Evolutionary conservation across 2,329 filamentous ascomycete genomes (phyloP), one percentile per base, ranked within the genome.

Genomic region (Arthroderma sp.): DNA sequence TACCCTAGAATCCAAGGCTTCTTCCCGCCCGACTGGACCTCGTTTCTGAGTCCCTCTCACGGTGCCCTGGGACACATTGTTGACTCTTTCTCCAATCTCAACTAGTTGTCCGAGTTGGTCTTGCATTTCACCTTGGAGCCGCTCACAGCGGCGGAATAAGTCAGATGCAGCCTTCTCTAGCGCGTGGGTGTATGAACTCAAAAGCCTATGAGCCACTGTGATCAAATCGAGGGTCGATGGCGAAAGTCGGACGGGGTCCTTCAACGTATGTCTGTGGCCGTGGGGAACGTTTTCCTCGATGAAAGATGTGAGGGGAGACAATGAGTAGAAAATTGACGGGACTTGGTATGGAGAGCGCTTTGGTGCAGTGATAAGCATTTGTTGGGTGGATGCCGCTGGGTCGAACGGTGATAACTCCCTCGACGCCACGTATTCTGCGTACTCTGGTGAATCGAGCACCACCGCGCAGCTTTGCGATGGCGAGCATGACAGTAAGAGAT

Each of bases 401-500:
- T 61, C 59, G 38, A 55, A 56, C 2, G 53, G 40, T 9, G 53
- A 49, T 2, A 56, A 47, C 1, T 60, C 58, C 31, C 54, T 48
- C 1, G 57, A 51, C 9, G 55, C 52, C 2, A 58, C 55, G 40
- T 61, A 53, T 3, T 55, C 50, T 15, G 57, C 52, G 38, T 57
- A 47, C 44, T 47, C 63, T 5, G 72, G 68, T 5, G 68, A 61
- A 51, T 79, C 74, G 40, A 75, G 68, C 43, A 65, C 60, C 3
- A 67, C 72, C 29, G 69, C 75, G 51, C 68, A 69, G 2, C 70
- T 69, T 49, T 69, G 66, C 38, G 66, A 67, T 5, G 63, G 62
- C 31, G 64, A 62, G 28, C 63, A 65, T 27, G 71, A 75, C 33
- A 77, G 62, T 38, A 81, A 57, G 29, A 80, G 61, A 52, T 78